Base-by-base conservation (phyloP, 1,284 basidiomycete species). In the Trichosporon asahii region DNA sequence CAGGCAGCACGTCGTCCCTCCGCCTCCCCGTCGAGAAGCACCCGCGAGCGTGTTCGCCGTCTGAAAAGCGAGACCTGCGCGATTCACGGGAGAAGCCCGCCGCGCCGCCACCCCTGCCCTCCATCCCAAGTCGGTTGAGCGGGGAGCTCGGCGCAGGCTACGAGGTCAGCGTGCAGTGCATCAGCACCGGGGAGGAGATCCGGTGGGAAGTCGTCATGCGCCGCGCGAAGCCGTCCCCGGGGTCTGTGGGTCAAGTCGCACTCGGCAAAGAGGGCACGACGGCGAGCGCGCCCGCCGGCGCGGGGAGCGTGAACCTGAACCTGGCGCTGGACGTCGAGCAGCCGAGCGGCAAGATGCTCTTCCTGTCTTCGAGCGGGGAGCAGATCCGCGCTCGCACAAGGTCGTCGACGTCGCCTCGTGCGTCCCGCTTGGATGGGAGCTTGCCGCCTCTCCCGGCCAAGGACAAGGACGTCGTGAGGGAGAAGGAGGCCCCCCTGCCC, bases 171-270 rank as follows among this genome's bases (percentile, higher is more conserved):
- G 74, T 80, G 8, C 66, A 64, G 11, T 80, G 78, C 64, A 64
- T 68, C 0, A 72, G 76, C 23, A 68, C 33, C 21, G 73, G 75
- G 15, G 77, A 76, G 46, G 74, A 75, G 72, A 76, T 80, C 53
- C 70, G 72, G 49, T 81, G 80, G 80, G 74, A 80, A 60, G 75
- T 81, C 12, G 71, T 72, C 11, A 70, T 81, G 5, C 75, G 78
- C 0, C 67, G 69, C 4, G 25, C 60, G 9, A 40, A 55, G 14
- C 27, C 73, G 69, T 7, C 21, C 55, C 15, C 57, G 27, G 11
- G 69, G 66, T 7, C 29, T n/a, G 57, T 64, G 15, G 67, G 72
- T 14, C 40, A 49, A 1, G 73, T n/a, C 25, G 40, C 25, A 27
- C 55, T 29, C 12, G 55, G 55, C 12, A 18, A 15, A 11, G 31